Evolutionary conservation across 2,329 filamentous ascomycete genomes (phyloP), one percentile per base, ranked within the genome.

Genomic region (Aspergillus brunneoviolaceus): DNA sequence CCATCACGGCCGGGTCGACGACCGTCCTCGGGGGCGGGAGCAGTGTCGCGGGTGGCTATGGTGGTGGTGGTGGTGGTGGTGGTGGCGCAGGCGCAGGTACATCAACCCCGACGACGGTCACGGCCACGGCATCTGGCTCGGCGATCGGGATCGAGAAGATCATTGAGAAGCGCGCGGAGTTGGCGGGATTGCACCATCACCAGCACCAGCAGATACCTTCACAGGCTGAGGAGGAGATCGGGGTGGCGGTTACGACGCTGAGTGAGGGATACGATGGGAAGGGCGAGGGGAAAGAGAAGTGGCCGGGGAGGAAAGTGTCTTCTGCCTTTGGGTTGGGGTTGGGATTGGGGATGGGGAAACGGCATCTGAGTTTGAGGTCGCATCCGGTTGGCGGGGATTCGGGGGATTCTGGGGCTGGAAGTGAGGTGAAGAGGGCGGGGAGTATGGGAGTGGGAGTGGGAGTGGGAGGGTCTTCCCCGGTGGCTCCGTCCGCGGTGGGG

Each of bases 1-100:
- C 25, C 69, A 67, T 42, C 64, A 67, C 55, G 65, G 65, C 11
- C 60, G 61, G 19, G 62, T 64, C 48, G 65, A 62, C 14, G 55
- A 67, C 5, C 50, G 29, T 53, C 27, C 19, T 49, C 61, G 25
- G 58, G 49, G 12, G 35, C 35, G 11, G 48, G 53, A 14, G 42
- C 49, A 14, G 61, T 50, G 25, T 9, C 19, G 47, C 42, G 11
- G 45, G 25, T 52, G 31, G 50, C 23, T 9, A 25, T 4, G 31
- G 21, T 27, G n/a, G 2, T 25, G n/a, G 10, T 4, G 31, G 21
- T 27, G n/a, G 2, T 25, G n/a, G 10, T 39, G 4, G 3, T 52
- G 51, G 19, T 11, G 31, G 33, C 16, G 51, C 1, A 5, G 11
- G 33, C 4, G 33, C 11, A 35, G 33, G 11, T 4, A 16, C 39